phyloP scores from a whole-genome alignment of 164 flowering plant genomes.

The Umbilicus rupestris region DNA sequence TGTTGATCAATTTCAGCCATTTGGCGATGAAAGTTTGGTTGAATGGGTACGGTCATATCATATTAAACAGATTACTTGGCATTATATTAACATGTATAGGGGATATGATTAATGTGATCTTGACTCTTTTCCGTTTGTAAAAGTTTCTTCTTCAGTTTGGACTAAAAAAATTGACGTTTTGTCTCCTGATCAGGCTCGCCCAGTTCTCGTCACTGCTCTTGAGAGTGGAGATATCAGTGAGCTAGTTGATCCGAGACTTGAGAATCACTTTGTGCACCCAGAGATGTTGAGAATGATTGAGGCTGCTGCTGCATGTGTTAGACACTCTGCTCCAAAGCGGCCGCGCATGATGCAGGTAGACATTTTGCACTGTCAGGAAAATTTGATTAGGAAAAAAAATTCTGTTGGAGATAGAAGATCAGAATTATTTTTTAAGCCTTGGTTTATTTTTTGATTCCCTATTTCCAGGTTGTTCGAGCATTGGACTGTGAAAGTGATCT shows the following conservation, averaged over 20 bases:
- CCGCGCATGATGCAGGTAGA: conserved; percentile 63
- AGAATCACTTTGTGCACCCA: conserved; percentile 36
- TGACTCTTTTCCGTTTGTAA: no score
- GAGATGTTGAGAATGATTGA: conserved; percentile 58
- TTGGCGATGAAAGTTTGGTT: conserved; percentile 65
- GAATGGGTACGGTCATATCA: conserved; percentile 53
- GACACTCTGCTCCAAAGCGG: conserved; percentile 60
- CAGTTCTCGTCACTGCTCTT: conserved; percentile 34
- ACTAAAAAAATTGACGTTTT: background rate
- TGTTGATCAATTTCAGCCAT: conserved; percentile 44
- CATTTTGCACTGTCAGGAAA: background rate
- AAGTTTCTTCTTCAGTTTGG: background rate
- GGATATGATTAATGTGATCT: no score
- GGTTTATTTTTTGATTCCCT: background rate
- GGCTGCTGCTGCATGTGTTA: conserved; percentile 62
- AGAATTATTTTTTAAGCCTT: background rate
- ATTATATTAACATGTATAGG: no score
- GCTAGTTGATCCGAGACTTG: conserved; percentile 48
- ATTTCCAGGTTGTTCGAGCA: conserved; percentile 42
- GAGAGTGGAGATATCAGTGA: conserved; percentile 41
- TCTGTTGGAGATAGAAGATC: no score
- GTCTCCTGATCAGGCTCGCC: conserved; percentile 44
- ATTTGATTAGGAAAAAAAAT: background rate
- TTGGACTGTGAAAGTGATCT: conserved; percentile 32
- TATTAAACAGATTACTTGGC: background rate